These are phyloP conservation scores for Neurospora sublineolata DNA, from an alignment of 495 filamentous ascomycete genomes.

Conservation along the genomic window DNA sequence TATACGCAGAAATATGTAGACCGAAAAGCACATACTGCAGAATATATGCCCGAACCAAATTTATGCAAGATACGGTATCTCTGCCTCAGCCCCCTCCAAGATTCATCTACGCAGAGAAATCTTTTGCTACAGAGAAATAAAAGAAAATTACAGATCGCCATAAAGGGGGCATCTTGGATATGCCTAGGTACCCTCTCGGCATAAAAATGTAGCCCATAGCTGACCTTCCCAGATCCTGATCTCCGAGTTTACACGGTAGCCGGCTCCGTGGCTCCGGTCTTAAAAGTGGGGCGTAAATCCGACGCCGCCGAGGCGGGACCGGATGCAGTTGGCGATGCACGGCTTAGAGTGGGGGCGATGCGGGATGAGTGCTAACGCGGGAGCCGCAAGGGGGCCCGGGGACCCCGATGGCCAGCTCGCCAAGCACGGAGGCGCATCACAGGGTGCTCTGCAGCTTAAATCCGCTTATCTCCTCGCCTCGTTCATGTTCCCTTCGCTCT, in stretches of 20 bases:
- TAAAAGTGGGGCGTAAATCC: background rate
- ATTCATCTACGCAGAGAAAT: background rate
- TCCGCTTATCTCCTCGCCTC: background rate
- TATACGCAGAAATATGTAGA: background rate
- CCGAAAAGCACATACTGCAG: background rate
- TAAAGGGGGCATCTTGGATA: background rate
- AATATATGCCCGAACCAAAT: background rate
- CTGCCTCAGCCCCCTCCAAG: background rate
- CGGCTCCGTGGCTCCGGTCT: background rate
- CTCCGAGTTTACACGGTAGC: background rate
- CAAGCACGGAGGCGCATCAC: background rate
- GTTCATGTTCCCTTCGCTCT: background rate
- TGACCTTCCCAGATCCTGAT: background rate
- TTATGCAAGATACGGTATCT: background rate
- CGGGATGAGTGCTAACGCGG: background rate
- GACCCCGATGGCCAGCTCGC: background rate
- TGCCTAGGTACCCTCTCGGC: background rate
- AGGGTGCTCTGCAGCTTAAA: background rate
- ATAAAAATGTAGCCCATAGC: background rate
- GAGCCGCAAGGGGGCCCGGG: background rate
- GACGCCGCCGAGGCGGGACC: background rate
- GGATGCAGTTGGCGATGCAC: background rate
- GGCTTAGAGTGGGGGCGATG: background rate
- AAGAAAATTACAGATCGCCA: background rate
- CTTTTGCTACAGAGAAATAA: too few species aligned